Evolutionary conservation across 768 basidiomycete genomes (phyloP), one percentile per base, ranked within the genome.

Genomic region (Xanthoconium stramineum): DNA sequence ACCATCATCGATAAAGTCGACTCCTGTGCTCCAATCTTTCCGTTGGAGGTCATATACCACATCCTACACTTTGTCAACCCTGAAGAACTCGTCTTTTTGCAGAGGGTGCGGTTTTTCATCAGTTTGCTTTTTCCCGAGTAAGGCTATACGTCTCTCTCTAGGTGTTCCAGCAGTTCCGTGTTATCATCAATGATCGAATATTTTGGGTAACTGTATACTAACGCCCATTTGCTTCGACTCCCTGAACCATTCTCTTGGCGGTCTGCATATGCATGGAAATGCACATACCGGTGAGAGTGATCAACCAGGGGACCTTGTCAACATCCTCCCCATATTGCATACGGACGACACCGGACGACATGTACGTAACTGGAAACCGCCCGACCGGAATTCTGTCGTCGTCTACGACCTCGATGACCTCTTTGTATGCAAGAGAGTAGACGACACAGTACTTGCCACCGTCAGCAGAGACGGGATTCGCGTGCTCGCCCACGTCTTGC

Each of bases 361-460:
- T 57, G 52, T 39, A 29, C 1, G 57, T 61, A 1, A 61, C 35
- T 6, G 59, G 59, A 9, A 57, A 24, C 12, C 36, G 57, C 5
- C 44, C 40, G 32, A 57, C 47, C 0, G 33, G 44, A 6, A 37
- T 37, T 13, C 43, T 12, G 13, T 55, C 47, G 13, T 59, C 55
- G 32, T 48, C 46, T 7, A 29, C 28, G 5, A 61, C 59, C 12
- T 53, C 20, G 48, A 63, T 43, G n/a, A 59, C 2, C 3, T 58
- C 35, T 33, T 37, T 50, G 20, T 61, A 61, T 15, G 44, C 8
- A 35, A 66, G 65, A 24, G 64, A 66, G 47, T 59, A 61, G 29
- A 66, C 53, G 20, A 66, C 47, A 24, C 65, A 66, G 32, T 64
- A 64, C 39, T 63, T 66, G 24, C 64, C 64, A 3, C 61, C 64